Base-by-base conservation (phyloP, 2,329 filamentous ascomycete genomes). In the Phaeomoniella chlamydospora region DNA sequence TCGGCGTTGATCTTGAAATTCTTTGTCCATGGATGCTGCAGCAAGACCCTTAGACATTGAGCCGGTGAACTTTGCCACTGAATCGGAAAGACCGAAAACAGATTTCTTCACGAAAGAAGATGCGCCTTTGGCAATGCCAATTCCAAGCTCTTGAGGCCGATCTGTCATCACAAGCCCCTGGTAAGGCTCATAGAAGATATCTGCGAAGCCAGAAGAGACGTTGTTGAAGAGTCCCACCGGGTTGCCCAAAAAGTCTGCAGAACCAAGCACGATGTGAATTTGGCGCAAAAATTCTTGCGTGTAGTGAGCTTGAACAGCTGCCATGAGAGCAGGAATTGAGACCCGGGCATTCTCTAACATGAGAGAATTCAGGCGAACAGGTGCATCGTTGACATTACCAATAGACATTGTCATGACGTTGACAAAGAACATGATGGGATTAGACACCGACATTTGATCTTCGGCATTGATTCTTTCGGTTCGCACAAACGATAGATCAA, bases 321-420 rank as follows among this genome's bases (percentile, higher is more conserved):
- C 79, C 15, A 86, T 71, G 31, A 98, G 67, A 1, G 93, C 76
- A 4, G 79, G 77, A 5, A 86, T 77, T 0, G 90, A 94, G 4
- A 98, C 81, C 17, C 90, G 77, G 31, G 90, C 87, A 49, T 98
- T 98, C 57, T 98, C 90, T 15, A 98, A 64, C 64, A 98, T 82
- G 15, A 98, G 65, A 1, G 90, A 85, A 43, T 96, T 98, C 53
- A 98, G 76, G 33, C 85, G 78, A 36, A 98, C 77, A 0, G 90
- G 92, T 4, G 90, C 90, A 58, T 98, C 92, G 50, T 98, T 98
- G 65, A 98, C 85, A 50, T 98, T 98, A 44, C 90, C 90, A 50
- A 98, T 90, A 11, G 90, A 93, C 90, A 98, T 98, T 1, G 92
- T 96, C 66, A 98, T 77, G 46, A 96, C 84, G 52, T 98, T 96